Percentiles rank a stretch among this genome's conserved stretches.
These are phyloP conservation scores for Fereydounia khargensis DNA, from an alignment of 1,284 basidiomycete species.

Conservation along the genomic window DNA sequence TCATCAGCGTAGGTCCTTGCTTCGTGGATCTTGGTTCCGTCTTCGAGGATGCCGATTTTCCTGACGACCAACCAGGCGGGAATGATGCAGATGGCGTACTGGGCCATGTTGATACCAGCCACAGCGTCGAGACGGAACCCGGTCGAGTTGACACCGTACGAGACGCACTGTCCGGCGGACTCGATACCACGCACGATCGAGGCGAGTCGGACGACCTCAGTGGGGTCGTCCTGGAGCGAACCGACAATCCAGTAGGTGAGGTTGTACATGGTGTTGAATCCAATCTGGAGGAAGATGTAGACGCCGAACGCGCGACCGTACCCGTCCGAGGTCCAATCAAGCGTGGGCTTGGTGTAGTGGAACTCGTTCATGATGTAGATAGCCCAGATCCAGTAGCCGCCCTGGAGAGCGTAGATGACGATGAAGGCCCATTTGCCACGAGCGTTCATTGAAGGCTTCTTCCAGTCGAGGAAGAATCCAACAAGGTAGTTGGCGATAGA, in stretches of 20 bases:
- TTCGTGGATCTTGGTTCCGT: conserved; percentile 37
- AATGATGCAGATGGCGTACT: conserved; percentile 38
- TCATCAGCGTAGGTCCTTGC: conserved; percentile 31
- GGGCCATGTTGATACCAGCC: conserved; percentile 48
- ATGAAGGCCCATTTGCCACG: conserved; percentile 43
- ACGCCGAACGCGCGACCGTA: conserved; percentile 50
- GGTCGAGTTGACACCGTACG: conserved; percentile 49
- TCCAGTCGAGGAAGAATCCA: conserved; percentile 56
- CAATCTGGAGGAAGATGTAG: conserved; percentile 49
- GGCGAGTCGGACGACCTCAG: conserved; percentile 48
- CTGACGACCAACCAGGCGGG: conserved; percentile 49
- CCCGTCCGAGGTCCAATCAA: conserved; percentile 46
- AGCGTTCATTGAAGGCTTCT: conserved; percentile 35
- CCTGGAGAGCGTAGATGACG: conserved; percentile 36
- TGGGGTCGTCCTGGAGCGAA: conserved; percentile 22
- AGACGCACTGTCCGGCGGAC: conserved; percentile 49
- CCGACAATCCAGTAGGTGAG: conserved; percentile 51
- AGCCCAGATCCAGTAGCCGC: conserved; percentile 54
- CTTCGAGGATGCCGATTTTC: conserved; percentile 34
- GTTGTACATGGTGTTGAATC: conserved; percentile 34
- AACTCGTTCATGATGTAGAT: conserved; percentile 48
- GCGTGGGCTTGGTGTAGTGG: conserved; percentile 12
- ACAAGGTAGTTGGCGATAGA: conserved; percentile 52
- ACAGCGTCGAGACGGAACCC: conserved; percentile 44
- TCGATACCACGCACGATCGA: conserved; percentile 52